Evolutionary conservation across 495 filamentous ascomycete genomes (phyloP).

Genomic region (Neurospora sp.): DNA sequence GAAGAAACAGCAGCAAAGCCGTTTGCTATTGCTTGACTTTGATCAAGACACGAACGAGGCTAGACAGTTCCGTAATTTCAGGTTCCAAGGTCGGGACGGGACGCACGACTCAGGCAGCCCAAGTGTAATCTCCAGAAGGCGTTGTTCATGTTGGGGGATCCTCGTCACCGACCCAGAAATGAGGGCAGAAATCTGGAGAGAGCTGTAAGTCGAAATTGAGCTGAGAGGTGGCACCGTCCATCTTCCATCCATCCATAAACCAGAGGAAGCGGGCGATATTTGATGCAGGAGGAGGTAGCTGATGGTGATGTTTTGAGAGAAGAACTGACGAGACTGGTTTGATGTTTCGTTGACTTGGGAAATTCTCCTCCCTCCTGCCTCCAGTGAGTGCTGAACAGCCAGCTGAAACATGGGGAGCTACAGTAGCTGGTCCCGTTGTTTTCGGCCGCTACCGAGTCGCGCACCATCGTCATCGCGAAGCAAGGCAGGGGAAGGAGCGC

Average conservation of each 20-base stretch:
- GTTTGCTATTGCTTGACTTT: neutral
- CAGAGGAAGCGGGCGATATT: neutral
- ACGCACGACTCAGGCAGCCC: neutral
- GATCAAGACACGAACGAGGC: conserved; percentile 3
- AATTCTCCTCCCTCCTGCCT: neutral
- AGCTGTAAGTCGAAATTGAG: neutral
- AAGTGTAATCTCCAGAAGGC: neutral
- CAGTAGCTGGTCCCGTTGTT: neutral
- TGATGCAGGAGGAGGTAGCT: neutral
- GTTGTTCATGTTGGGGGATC: neutral
- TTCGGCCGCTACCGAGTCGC: neutral
- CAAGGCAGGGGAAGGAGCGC: neutral
- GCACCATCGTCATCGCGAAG: neutral
- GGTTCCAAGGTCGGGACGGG: neutral
- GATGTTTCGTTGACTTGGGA: neutral
- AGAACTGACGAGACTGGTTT: neutral
- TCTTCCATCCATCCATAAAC: neutral
- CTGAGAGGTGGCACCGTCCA: neutral
- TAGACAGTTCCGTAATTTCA: conserved; percentile 11
- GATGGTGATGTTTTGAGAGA: neutral
- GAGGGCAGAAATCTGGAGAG: neutral
- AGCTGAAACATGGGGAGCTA: neutral
- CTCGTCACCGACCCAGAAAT: neutral
- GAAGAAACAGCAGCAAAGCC: neutral
- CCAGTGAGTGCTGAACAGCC: neutral